Percentiles rank a stretch among this genome's conserved stretches.
These are phyloP conservation scores for Jaminaea rosea DNA, from an alignment of 1,284 basidiomycete species.

Conservation along the genomic window DNA sequence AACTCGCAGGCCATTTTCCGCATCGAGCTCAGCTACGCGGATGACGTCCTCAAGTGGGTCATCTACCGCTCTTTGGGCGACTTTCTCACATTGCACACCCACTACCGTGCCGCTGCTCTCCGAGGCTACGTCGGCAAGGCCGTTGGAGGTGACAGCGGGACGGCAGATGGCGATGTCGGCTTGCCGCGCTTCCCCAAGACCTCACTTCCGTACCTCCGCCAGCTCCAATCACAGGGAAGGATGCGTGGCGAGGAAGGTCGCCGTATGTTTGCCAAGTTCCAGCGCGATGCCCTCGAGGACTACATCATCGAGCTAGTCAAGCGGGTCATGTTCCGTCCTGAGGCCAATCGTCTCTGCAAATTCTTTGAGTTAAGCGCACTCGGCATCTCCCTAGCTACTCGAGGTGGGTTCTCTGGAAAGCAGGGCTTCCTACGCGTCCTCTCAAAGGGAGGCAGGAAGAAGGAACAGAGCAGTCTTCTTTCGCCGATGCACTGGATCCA, in stretches of 20 bases:
- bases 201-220: slow-evolving; percentile 72
- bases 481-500: slow-evolving; percentile 56
- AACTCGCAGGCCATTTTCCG: slow-evolving; percentile 73
- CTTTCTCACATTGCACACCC: slow-evolving; percentile 80
- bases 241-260: slow-evolving; percentile 47
- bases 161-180: slow-evolving; percentile 52
- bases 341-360: slow-evolving; percentile 80
- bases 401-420: slow-evolving; percentile 68
- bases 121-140: slow-evolving; percentile 32
- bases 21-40: slow-evolving; percentile 93
- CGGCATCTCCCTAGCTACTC: slow-evolving; percentile 70
- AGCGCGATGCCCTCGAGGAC: slow-evolving; percentile 73
- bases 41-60: slow-evolving; percentile 82
- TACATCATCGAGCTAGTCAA: slow-evolving; percentile 77
- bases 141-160: slow-evolving; percentile 13
- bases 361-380: slow-evolving; percentile 91
- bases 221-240: slow-evolving; percentile 53
- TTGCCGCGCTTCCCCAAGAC: slow-evolving; percentile 88
- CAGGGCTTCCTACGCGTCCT: slow-evolving; percentile 67
- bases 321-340: slow-evolving; percentile 84
- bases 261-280: slow-evolving; percentile 68
- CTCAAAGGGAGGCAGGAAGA: slow-evolving; percentile 49
- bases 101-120: slow-evolving; percentile 68
- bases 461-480: slow-evolving; percentile 49
- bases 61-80: slow-evolving; percentile 89